These are phyloP conservation scores for Groenewaldozyma tartarivorans DNA, from an alignment of 805 yeast genomes.

Conservation along the genomic window DNA sequence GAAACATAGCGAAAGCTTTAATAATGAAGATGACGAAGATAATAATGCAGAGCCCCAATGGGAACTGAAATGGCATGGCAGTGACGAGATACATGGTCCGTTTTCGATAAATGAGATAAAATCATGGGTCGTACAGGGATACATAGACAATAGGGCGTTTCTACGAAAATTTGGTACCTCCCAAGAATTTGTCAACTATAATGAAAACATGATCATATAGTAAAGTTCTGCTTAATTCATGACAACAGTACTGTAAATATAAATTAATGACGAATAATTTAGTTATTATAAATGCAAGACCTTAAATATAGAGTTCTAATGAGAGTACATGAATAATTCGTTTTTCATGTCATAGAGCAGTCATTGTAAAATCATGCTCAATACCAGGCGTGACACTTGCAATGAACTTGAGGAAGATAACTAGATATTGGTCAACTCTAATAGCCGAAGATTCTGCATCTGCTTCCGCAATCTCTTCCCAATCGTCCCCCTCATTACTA, in stretches of 20 bases:
- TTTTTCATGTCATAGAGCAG: slow-evolving; percentile 50
- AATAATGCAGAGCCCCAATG: slow-evolving; percentile 30
- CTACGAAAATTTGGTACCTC: slow-evolving; percentile 27
- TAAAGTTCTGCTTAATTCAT: no score
- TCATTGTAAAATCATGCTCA: slow-evolving; percentile 98
- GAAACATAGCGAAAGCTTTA: slow-evolving; percentile 9
- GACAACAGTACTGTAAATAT: not conserved
- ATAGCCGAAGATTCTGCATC: slow-evolving; percentile 35
- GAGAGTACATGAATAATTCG: no score
- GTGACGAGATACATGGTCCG: slow-evolving; percentile 43
- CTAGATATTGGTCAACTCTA: slow-evolving; percentile 83
- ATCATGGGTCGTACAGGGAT: slow-evolving; percentile 36
- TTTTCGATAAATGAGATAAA: slow-evolving; percentile 38
- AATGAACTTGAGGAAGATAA: slow-evolving; percentile 85
- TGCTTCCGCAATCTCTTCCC: slow-evolving; percentile 44
- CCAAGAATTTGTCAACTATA: not conserved
- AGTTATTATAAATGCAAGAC: not conserved
- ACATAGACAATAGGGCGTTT: slow-evolving; percentile 38
- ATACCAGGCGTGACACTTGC: slow-evolving; percentile 97
- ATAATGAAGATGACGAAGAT: not conserved
- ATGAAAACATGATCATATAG: not conserved
- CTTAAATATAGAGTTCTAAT: not conserved
- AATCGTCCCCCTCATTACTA: slow-evolving; percentile 35
- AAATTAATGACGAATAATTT: not conserved
- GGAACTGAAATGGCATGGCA: slow-evolving; percentile 41